Evolutionary conservation across 805 yeast genomes (phyloP).

Genomic region (Ascoidea asiatica): DNA sequence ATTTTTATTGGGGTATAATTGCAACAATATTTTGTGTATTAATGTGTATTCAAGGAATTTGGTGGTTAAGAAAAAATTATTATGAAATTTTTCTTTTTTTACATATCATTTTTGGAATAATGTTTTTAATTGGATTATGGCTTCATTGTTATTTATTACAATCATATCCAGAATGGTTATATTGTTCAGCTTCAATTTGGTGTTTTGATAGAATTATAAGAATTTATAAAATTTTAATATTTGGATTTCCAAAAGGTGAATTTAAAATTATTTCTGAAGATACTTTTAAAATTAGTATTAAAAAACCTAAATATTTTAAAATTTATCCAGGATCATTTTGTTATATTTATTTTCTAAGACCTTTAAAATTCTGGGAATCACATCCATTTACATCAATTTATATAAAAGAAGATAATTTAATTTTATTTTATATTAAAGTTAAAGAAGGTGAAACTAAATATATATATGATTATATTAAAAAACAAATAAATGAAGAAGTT

Average conservation of each 20-base stretch:
- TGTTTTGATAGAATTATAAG: constrained; percentile 27
- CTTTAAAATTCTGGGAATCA: constrained; percentile 29
- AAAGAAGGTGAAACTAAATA: constrained; percentile 24
- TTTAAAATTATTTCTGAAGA: constrained; percentile 19
- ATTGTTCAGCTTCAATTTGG: constrained; percentile 29
- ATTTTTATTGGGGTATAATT: constrained; percentile 20
- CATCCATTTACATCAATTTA: constrained; percentile 29
- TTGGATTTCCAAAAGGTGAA: constrained; percentile 20
- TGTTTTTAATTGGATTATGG: constrained; percentile 31
- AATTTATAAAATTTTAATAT: constrained; percentile 10
- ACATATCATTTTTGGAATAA: constrained; percentile 27
- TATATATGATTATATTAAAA: constrained; percentile 16
- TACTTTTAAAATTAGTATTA: constrained; percentile 28
- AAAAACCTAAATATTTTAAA: constrained; percentile 28
- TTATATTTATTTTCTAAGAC: constrained; percentile 24
- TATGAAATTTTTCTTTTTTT: constrained; percentile 27
- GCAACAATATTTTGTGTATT: constrained; percentile 21
- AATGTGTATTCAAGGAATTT: constrained; percentile 22
- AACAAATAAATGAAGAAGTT: constrained; percentile 13
- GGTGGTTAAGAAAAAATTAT: constrained; percentile 21
- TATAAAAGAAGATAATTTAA: constrained; percentile 10
- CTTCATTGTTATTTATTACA: constrained; percentile 21
- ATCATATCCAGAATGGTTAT: constrained; percentile 21
- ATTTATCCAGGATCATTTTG: constrained; percentile 27
- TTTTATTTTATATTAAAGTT: constrained; percentile 21